phyloP scores from a whole-genome alignment of 2,329 filamentous ascomycete genomes.

The Periconia sp. region DNA sequence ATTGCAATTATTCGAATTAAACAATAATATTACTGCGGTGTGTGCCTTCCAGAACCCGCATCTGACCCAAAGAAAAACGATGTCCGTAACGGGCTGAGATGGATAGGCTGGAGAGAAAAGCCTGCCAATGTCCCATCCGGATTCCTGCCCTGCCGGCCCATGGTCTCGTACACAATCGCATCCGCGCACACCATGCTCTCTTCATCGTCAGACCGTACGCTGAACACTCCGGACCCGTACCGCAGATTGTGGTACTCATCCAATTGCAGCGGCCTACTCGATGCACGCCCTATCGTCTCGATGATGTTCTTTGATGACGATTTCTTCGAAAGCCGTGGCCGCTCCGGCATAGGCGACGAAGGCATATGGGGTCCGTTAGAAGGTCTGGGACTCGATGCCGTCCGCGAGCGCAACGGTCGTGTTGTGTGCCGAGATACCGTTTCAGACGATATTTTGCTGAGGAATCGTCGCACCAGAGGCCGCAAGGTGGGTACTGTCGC shows the following conservation, averaged over 20 bases:
- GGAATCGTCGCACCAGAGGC: constrained; percentile 14
- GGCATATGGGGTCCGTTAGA: not conserved
- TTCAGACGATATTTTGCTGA: constrained; percentile 2
- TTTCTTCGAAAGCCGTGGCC: constrained; percentile 7
- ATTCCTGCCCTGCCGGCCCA: constrained; percentile 16
- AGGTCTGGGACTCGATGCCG: not conserved
- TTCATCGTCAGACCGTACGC: constrained; percentile 15
- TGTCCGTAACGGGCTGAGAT: constrained; percentile 17
- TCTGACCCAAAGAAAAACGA: constrained; percentile 3
- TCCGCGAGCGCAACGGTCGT: not conserved
- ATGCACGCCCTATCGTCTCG: constrained; percentile 12
- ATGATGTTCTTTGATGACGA: constrained; percentile 9
- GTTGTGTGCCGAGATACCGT: not conserved
- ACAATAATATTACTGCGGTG: not conserved
- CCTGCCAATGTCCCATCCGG: constrained; percentile 14
- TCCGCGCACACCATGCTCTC: constrained; percentile 23
- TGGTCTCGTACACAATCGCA: constrained; percentile 14
- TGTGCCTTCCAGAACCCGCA: not conserved
- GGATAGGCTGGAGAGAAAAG: constrained; percentile 16
- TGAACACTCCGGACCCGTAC: constrained; percentile 4
- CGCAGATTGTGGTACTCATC: constrained; percentile 18
- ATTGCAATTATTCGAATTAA: not conserved
- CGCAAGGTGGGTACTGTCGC: constrained; percentile 20
- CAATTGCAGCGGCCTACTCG: constrained; percentile 11
- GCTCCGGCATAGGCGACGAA: not conserved